phyloP scores from a whole-genome alignment of 805 yeast species.

The Suhomyces xylopsoci region DNA sequence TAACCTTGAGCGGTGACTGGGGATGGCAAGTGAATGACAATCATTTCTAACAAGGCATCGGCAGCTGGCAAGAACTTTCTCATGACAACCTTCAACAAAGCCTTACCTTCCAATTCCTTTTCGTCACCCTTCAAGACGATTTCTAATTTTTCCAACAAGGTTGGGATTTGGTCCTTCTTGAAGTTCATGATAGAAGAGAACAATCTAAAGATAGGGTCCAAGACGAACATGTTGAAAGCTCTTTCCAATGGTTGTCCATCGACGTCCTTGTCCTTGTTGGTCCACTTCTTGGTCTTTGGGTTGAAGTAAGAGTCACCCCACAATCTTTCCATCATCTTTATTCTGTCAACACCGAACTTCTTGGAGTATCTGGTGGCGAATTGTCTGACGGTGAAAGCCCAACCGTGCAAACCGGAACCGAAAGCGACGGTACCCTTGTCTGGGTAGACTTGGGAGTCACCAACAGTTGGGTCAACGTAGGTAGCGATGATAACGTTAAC shows the following conservation, averaged over 20 bases:
- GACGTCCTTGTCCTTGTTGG: slow-evolving; percentile 93
- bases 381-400: slow-evolving; percentile 99
- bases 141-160: slow-evolving; percentile 89
- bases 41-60: slow-evolving; percentile 98
- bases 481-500: slow-evolving; percentile 98
- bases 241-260: slow-evolving; percentile 94
- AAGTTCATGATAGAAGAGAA: slow-evolving; percentile 97
- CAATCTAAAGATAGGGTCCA: slow-evolving; percentile 98
- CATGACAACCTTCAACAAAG: slow-evolving; percentile 96
- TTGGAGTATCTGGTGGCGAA: slow-evolving; percentile 96
- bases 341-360: slow-evolving; percentile 98
- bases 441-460: slow-evolving; percentile 99
- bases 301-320: slow-evolving; percentile 99
- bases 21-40: slow-evolving; percentile 96
- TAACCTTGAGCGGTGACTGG: slow-evolving; percentile 98
- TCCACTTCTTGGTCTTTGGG: slow-evolving; percentile 99
- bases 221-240: slow-evolving; percentile 98
- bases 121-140: slow-evolving; percentile 92
- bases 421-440: slow-evolving; percentile 98
- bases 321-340: slow-evolving; percentile 97
- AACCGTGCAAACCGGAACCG: slow-evolving; percentile 99
- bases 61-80: slow-evolving; percentile 99
- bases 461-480: slow-evolving; percentile 83
- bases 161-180: slow-evolving; percentile 96
- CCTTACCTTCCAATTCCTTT: slow-evolving; percentile 98